These are phyloP conservation scores for Teunomyces gatunensis DNA, from an alignment of 805 yeast species.

Conservation along the genomic window DNA sequence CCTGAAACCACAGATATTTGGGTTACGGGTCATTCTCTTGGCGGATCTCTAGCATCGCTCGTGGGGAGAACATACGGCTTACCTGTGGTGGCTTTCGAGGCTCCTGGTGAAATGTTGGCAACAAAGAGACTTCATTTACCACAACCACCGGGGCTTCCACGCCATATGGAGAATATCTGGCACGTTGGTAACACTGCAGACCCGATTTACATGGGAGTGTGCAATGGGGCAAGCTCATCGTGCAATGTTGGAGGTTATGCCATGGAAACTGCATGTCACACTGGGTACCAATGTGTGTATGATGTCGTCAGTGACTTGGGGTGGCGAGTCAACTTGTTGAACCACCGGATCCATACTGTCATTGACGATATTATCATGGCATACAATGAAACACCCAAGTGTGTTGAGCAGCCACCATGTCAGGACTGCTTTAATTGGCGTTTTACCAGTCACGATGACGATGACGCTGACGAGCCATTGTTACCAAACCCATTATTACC, in stretches of 20 bases:
- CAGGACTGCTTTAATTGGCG: conserved; percentile 90
- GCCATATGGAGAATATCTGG: conserved; percentile 79
- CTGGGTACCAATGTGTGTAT: conserved; percentile 83
- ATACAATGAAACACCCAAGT: conserved; percentile 75
- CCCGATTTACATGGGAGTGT: conserved; percentile 94
- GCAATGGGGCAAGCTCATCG: conserved; percentile 87
- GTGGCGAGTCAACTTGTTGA: conserved; percentile 84
- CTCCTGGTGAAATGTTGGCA: conserved; percentile 90
- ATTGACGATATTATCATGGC: conserved; percentile 72
- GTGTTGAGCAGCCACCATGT: conserved; percentile 77
- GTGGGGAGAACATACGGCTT: conserved; percentile 86
- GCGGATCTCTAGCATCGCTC: conserved; percentile 80
- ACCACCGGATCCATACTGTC: conserved; percentile 88
- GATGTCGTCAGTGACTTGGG: conserved; percentile 88
- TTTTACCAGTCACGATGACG: conserved; percentile 53
- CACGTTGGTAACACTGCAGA: conserved; percentile 97
- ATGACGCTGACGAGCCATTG: conserved; percentile 35
- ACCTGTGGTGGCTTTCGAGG: conserved; percentile 87
- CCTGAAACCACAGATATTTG: conserved; percentile 62
- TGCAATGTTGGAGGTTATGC: conserved; percentile 95
- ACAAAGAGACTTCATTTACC: conserved; percentile 85
- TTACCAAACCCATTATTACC: conserved; percentile 39
- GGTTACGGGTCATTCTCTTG: conserved; percentile 94
- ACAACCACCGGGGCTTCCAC: conserved; percentile 85
- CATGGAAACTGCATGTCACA: conserved; percentile 93